Evolutionary conservation across 2,329 filamentous ascomycete species (phyloP), one percentile per base, ranked within the genome.

Genomic region (Neospermospora avenae): DNA sequence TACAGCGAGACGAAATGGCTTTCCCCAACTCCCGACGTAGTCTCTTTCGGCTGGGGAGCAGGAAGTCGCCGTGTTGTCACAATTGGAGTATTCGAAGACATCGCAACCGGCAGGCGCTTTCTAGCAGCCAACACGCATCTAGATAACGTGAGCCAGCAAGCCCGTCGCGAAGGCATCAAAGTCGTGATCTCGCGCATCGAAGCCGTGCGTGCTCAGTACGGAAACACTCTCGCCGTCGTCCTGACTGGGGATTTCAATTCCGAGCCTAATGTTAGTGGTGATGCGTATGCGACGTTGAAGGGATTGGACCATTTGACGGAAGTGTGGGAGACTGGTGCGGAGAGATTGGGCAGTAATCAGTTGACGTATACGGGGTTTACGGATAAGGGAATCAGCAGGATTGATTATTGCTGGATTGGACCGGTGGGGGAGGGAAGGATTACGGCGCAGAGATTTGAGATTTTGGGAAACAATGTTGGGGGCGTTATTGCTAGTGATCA

Each of bases 361-460:
- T 44, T 55, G 52, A 55, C 52, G 20, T 55, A 44, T 55, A 55
- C 52, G 22, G 52, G 52, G 18, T 55, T 55, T 44, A 55, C 52
- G 35, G 34, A 13, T 11, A n/a, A 22, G 24, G 52, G 52, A 1
- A n/a, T 55, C 18, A 44, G 37, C 24, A 22, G 52, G 25, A 55
- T 55, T 44, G 52, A 55, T 34, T 55, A 42, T 55, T 31, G 31
- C 39, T 55, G 52, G 52, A 14, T 42, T 14, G 52, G 52, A 31
- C 52, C 52, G n/a, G 25, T 31, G 18, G 39, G 52, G 1, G 37
- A 24, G 11, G 22, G 37, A 5, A 42, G 13, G 25, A 16, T 55
- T 6, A 55, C 52, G 31, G 52, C 10, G 39, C 31, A 35, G 39
- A 37, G 44, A 18, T 55, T 55, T 55, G 52, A 55, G 37, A 55